Percentiles rank a stretch among this genome's conserved stretches.
phyloP scores from a whole-genome alignment of 306 rosid species.

The Clitoria ternatea region DNA sequence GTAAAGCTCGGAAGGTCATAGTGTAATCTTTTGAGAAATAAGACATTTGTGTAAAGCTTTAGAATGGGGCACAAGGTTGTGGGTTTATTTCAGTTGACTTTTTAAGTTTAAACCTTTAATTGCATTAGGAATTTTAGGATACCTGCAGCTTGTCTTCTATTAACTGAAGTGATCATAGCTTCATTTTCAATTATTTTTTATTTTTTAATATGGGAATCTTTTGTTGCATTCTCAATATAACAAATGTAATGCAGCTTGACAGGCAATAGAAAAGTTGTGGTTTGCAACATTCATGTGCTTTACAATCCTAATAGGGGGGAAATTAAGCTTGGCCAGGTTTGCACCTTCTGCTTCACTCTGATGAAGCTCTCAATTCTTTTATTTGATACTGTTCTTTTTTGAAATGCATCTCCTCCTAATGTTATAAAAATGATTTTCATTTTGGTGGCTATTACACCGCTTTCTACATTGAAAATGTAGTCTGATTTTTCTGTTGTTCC shows the following conservation, averaged over 20 bases:
- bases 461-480: not conserved
- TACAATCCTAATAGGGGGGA: slow-evolving; percentile 93
- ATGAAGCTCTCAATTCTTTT: not conserved
- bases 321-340: slow-evolving; percentile 95
- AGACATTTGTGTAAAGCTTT: not conserved
- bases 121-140: not conserved
- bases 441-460: not conserved
- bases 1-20: not conserved
- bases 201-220: not conserved
- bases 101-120: not conserved
- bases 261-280: slow-evolving; percentile 57
- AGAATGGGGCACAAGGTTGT: not conserved
- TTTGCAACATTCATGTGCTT: slow-evolving; percentile 89
- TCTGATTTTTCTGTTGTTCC: not conserved
- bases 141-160: slow-evolving; percentile 7
- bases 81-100: not conserved
- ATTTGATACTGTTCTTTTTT: not conserved
- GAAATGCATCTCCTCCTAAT: not conserved
- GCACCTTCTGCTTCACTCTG: slow-evolving; percentile 20
- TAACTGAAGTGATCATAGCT: not conserved
- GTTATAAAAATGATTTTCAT: not conserved
- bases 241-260: slow-evolving; percentile 49
- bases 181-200: not conserved
- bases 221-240: slow-evolving; percentile 17
- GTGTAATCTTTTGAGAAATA: not conserved